A percentile compares a stretch with the other conserved stretches of the same genome.
These are phyloP conservation scores for Tricholoma furcatifolium DNA, from an alignment of 768 basidiomycete species.

Conservation along the genomic window DNA sequence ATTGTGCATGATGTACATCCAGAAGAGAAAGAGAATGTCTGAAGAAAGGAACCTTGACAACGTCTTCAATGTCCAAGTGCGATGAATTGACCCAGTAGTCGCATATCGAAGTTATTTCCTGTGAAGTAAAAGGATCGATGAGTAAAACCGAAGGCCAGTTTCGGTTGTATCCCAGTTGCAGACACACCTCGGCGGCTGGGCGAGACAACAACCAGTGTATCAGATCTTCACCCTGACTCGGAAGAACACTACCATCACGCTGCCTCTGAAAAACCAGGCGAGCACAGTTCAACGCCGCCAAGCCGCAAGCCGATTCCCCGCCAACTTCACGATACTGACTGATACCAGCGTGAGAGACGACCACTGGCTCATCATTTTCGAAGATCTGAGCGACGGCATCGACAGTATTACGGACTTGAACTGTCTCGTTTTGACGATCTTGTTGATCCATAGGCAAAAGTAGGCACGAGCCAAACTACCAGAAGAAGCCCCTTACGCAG, in stretches of 20 bases:
- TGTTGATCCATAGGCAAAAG: too few species aligned
- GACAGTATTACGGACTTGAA: neutral
- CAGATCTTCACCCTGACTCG: conserved; percentile 29
- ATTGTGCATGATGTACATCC: conserved; percentile 34
- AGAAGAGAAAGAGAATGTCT: conserved; percentile 33
- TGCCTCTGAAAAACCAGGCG: conserved; percentile 44
- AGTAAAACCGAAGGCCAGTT: too few species aligned
- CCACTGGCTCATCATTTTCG: conserved; percentile 28
- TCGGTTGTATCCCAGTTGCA: neutral
- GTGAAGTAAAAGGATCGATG: neutral
- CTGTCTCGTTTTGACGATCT: neutral
- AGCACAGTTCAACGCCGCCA: conserved; percentile 67
- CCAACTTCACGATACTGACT: conserved; percentile 51
- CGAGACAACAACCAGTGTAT: conserved; percentile 31
- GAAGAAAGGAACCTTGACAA: conserved; percentile 49
- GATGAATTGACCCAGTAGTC: conserved; percentile 48
- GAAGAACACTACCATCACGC: conserved; percentile 23
- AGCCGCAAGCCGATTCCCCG: conserved; percentile 56
- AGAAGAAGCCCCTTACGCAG: too few species aligned
- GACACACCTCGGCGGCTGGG: conserved; percentile 34
- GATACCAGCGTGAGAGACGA: conserved; percentile 48
- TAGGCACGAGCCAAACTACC: too few species aligned
- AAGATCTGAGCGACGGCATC: conserved; percentile 15
- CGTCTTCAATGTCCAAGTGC: conserved; percentile 59
- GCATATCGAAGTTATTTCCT: conserved; percentile 62